phyloP scores from a whole-genome alignment of 2,329 filamentous ascomycete genomes.

The Pseudohalonectria lignicola region DNA sequence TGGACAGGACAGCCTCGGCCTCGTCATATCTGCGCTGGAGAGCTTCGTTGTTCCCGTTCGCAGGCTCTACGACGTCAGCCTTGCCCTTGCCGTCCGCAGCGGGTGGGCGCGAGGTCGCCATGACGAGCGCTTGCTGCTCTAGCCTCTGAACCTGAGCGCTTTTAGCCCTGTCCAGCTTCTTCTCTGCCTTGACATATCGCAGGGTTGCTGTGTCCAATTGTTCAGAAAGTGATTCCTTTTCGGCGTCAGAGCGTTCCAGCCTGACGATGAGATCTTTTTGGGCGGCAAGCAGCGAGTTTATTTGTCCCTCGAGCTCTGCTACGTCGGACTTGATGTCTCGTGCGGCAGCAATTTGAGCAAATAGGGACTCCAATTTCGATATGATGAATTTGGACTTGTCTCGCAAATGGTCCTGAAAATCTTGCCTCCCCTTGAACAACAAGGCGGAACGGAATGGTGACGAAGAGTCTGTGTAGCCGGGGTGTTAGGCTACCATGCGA shows the following conservation, averaged over 20 bases:
- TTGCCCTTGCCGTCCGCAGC: conserved; percentile 42
- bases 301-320: conserved; percentile 59
- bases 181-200: conserved; percentile 90
- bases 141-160: conserved; percentile 85
- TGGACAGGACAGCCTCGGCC: conserved; percentile 61
- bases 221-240: conserved; percentile 78
- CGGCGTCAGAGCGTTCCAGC: conserved; percentile 61
- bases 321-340: conserved; percentile 55
- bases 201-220: conserved; percentile 81
- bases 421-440: conserved; percentile 50
- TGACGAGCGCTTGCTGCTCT: conserved; percentile 76
- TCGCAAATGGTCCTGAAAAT: conserved; percentile 75
- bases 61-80: conserved; percentile 30
- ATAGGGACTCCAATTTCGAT: conserved; percentile 59
- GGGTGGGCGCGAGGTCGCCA: conserved; percentile 38
- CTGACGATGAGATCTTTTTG: conserved; percentile 76
- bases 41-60: conserved; percentile 49
- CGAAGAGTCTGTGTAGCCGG: not conserved
- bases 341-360: conserved; percentile 40
- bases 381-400: conserved; percentile 68
- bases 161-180: conserved; percentile 81
- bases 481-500: not conserved
- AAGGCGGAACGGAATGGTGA: conserved; percentile 30
- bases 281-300: conserved; percentile 63
- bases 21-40: conserved; percentile 69